These are phyloP conservation scores for Thermomucor indicae-seudaticae DNA, from an alignment of 371 early-diverging fungal species.

Conservation along the genomic window DNA sequence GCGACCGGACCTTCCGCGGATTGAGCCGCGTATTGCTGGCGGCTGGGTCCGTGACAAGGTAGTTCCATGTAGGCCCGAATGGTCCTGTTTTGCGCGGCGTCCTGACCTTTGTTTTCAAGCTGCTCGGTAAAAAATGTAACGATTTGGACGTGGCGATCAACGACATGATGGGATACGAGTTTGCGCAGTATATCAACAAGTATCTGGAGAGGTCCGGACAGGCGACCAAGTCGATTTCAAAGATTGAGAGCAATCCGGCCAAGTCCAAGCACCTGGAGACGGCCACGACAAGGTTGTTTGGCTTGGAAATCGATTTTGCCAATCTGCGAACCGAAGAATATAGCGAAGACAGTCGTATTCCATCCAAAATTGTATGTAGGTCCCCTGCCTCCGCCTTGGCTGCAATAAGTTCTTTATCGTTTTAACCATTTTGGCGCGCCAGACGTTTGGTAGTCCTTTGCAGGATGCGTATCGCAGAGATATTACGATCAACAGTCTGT, in stretches of 20 bases:
- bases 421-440: not conserved
- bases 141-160: slow-evolving; percentile 98
- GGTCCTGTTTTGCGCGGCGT: not conserved
- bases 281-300: slow-evolving; percentile 84
- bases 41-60: slow-evolving; percentile 99
- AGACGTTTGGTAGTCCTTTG: slow-evolving; percentile 91
- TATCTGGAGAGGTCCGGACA: slow-evolving; percentile 57
- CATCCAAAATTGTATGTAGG: slow-evolving; percentile 56
- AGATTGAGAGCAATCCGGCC: slow-evolving; percentile 94
- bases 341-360: slow-evolving; percentile 81
- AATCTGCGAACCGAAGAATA: slow-evolving; percentile 95
- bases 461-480: slow-evolving; percentile 98
- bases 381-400: no score
- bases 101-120: slow-evolving; percentile 33
- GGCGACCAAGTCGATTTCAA: slow-evolving; percentile 59
- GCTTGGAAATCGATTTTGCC: slow-evolving; percentile 91
- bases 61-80: not conserved
- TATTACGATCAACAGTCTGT: slow-evolving; percentile 97
- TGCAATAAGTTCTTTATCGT: not conserved
- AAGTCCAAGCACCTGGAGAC: slow-evolving; percentile 99
- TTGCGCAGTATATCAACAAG: slow-evolving; percentile 77
- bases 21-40: slow-evolving; percentile 91
- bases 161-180: slow-evolving; percentile 92
- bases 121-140: slow-evolving; percentile 84
- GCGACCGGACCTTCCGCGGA: slow-evolving; percentile 47